Conservation (phyloP, 805 yeast genomes). For the Saccharomycopsis sp. region DNA sequence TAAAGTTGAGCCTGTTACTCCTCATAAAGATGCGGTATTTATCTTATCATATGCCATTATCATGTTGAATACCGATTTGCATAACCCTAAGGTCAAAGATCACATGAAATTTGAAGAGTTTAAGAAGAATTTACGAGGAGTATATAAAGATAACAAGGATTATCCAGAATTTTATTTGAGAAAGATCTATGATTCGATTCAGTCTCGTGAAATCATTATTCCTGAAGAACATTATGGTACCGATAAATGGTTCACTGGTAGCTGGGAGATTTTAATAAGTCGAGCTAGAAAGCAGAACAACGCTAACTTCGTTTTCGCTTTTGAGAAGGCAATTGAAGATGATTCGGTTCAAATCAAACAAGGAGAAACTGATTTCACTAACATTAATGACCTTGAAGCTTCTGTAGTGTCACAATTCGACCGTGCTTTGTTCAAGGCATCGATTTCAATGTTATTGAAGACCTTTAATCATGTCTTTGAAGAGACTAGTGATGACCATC, state of each 20-base stretch:
- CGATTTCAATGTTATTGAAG: conserved; percentile 59
- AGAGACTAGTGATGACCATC: conserved; percentile 85
- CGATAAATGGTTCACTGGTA: conserved; percentile 85
- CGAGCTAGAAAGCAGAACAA: conserved; percentile 34
- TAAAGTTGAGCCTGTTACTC: conserved; percentile 42
- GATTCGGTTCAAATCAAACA: conserved; percentile 25
- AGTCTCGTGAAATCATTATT: conserved; percentile 86
- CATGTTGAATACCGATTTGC: conserved; percentile 89
- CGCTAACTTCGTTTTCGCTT: conserved; percentile 15
- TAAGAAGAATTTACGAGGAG: conserved; percentile 71
- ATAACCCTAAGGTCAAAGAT: conserved; percentile 85
- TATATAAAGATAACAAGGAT: conserved; percentile 62
- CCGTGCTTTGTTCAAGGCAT: conserved; percentile 56
- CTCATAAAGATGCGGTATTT: conserved; percentile 82
- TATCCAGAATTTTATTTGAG: conserved; percentile 83
- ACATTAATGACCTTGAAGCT: conserved; percentile 1
- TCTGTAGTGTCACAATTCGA: conserved; percentile 50
- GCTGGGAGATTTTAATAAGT: conserved; percentile 63
- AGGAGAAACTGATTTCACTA: conserved; percentile 23
- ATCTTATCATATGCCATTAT: conserved; percentile 87
- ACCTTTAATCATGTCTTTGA: conserved; percentile 74
- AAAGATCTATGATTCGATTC: conserved; percentile 72
- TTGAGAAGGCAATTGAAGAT: conserved; percentile 11
- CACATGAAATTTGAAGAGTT: conserved; percentile 88
- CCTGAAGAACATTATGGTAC: conserved; percentile 97